Conservation (phyloP, 2,329 filamentous ascomycete genomes). For the Eutypella sp. region DNA sequence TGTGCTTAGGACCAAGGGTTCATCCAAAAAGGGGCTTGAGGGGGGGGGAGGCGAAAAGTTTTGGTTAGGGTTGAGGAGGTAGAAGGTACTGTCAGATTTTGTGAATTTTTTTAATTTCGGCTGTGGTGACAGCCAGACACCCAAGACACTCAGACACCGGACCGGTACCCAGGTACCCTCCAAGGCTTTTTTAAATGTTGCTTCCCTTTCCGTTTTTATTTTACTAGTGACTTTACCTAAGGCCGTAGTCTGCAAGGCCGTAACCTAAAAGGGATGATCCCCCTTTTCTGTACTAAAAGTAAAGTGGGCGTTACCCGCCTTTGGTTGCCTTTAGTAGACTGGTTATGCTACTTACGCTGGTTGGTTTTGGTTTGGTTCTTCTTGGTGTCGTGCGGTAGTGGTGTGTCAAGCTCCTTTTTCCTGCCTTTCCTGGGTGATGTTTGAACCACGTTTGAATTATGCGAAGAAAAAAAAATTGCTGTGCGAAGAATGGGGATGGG, state of each 20-base stretch:
- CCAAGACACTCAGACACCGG: no score
- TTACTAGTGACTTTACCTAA: neutral
- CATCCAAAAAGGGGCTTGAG: conserved; percentile 7
- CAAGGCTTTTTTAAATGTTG: neutral
- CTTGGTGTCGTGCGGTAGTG: neutral
- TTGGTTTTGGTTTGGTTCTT: neutral
- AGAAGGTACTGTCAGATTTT: conserved; percentile 13
- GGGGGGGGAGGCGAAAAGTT: conserved; percentile 10
- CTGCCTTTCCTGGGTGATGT: neutral
- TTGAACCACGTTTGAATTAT: neutral
- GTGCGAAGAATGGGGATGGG: neutral
- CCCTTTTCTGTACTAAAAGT: neutral
- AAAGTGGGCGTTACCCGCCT: neutral
- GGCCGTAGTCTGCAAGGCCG: neutral
- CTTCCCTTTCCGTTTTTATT: neutral
- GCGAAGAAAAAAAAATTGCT: neutral
- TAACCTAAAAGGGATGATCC: neutral
- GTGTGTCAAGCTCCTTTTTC: neutral
- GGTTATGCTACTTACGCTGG: no score
- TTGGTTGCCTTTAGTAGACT: neutral
- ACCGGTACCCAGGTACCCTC: no score
- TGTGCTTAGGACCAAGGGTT: conserved; percentile 13
- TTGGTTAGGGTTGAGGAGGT: conserved; percentile 7
- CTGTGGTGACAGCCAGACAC: no score
- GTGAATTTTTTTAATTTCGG: no score